Evolutionary conservation across 139 green algal species (phyloP), one percentile per base, ranked within the genome.

Genomic region (Helicosporidium sp.): DNA sequence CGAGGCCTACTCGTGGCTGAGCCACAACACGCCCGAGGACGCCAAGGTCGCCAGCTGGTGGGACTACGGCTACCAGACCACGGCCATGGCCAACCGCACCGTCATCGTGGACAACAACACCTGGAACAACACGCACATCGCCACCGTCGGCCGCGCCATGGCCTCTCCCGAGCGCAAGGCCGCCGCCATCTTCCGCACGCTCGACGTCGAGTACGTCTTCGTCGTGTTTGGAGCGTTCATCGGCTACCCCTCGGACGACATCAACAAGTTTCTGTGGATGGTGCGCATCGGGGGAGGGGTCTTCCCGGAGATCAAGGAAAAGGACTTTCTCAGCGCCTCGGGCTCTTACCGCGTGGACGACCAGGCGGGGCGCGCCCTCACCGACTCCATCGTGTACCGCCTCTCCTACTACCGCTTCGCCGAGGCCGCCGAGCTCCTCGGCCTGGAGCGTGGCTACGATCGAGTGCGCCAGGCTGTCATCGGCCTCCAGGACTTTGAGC

Each of bases 251-350:
- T 74, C 55, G 7, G 85, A 95, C 44, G 85, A 95, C 66, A 91
- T 95, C 65, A 94, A 94, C 72, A 95, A 95, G 69, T 95, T 95
- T 62, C 72, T 94, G 43, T 95, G 85, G 85, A 95, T 95, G 85
- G 83, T 95, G 41, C 55, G 78, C 55, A 90, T 87, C 52, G 74
- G 64, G 19, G 70, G 74, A 23, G 76, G 76, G 7, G 76, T 85
- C 19, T 87, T 77, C 58, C 68, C 76, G 26, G 83, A 94, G 13
- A 94, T 95, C 64, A 81, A 87, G 65, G 86, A 96, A 67, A 26
- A 41, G 5, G 76, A 95, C 63, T 95, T 88, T 62, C 55, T 95
- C 36, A 69, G 46, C 18, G 5, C 23, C 24, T 3, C 58, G 24
- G 75, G 80, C 17, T 51, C 79, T 34, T 94, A 95, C 62, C 63